phyloP scores from a whole-genome alignment of 2,329 filamentous ascomycete genomes.

The Calycina herbarum region DNA sequence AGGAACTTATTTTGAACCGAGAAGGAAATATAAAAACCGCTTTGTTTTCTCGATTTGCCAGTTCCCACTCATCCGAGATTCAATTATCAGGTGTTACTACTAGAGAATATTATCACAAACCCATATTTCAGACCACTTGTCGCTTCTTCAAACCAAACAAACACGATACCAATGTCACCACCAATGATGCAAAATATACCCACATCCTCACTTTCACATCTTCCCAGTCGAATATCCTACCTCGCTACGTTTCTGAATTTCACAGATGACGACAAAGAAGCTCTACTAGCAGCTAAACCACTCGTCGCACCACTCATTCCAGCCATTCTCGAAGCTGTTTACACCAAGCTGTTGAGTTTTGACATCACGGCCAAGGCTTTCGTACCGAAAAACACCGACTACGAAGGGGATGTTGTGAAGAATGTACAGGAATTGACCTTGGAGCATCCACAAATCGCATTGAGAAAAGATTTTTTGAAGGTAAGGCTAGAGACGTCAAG shows the following conservation, averaged over 20 bases:
- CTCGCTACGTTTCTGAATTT: slow-evolving; percentile 32
- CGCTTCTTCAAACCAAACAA: neutral
- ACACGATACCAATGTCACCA: slow-evolving; percentile 7
- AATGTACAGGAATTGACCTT: slow-evolving; percentile 53
- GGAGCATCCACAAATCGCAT: slow-evolving; percentile 70
- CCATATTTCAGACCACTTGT: too few species aligned
- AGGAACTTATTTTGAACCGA: too few species aligned
- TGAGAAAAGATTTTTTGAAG: slow-evolving; percentile 72
- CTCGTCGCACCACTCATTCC: slow-evolving; percentile 63
- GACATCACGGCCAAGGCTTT: slow-evolving; percentile 82
- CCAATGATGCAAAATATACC: slow-evolving; percentile 35
- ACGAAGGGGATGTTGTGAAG: slow-evolving; percentile 66
- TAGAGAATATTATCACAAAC: neutral
- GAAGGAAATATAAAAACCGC: too few species aligned
- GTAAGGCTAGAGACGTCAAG: slow-evolving; percentile 14
- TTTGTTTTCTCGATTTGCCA: too few species aligned
- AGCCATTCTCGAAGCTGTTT: slow-evolving; percentile 77
- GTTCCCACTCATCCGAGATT: too few species aligned
- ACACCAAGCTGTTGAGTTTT: slow-evolving; percentile 76
- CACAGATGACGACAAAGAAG: slow-evolving; percentile 33
- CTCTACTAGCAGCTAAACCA: slow-evolving; percentile 34
- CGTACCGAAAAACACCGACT: slow-evolving; percentile 59
- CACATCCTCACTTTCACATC: slow-evolving; percentile 28
- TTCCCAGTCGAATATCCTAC: slow-evolving; percentile 33
- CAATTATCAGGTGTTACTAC: too few species aligned